These are phyloP conservation scores for Coleophoma cylindrospora DNA, from an alignment of 2,329 filamentous ascomycete genomes.

Conservation along the genomic window DNA sequence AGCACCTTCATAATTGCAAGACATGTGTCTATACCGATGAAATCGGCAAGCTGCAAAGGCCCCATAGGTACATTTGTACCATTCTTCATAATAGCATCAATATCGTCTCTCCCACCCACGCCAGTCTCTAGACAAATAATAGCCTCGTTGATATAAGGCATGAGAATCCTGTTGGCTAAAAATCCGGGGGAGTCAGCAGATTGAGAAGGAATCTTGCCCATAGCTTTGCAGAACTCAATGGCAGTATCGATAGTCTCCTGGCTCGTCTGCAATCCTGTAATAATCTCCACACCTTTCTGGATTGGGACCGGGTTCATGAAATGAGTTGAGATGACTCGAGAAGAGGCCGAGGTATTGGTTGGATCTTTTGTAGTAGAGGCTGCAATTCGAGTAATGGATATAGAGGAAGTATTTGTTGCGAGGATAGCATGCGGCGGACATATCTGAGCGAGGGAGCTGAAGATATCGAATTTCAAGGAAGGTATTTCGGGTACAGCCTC, in stretches of 20 bases:
- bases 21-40: constrained; percentile 95
- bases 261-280: constrained; percentile 88
- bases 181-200: constrained; percentile 92
- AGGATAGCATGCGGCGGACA: constrained; percentile 83
- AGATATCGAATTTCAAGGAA: constrained; percentile 82
- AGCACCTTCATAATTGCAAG: constrained; percentile 96
- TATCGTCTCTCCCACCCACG: constrained; percentile 82
- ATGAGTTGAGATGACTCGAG: constrained; percentile 89
- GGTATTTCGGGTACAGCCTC: constrained; percentile 95
- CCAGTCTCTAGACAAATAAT: constrained; percentile 94
- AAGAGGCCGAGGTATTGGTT: constrained; percentile 73
- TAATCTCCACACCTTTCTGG: constrained; percentile 97
- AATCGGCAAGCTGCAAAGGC: constrained; percentile 87
- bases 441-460: constrained; percentile 74
- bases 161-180: constrained; percentile 91
- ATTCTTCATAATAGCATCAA: constrained; percentile 98
- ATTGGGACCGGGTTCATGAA: constrained; percentile 99
- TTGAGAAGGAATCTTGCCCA: constrained; percentile 88
- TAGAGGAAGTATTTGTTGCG: constrained; percentile 97
- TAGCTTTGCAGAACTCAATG: constrained; percentile 78
- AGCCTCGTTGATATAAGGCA: constrained; percentile 99
- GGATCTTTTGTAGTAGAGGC: constrained; percentile 77
- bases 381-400: constrained; percentile 94
- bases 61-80: constrained; percentile 99
- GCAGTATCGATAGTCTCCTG: constrained; percentile 75